Evolutionary conservation across 371 early-diverging fungal genomes (phyloP), one percentile per base, ranked within the genome.

Genomic region (Rhizopus delemar): DNA sequence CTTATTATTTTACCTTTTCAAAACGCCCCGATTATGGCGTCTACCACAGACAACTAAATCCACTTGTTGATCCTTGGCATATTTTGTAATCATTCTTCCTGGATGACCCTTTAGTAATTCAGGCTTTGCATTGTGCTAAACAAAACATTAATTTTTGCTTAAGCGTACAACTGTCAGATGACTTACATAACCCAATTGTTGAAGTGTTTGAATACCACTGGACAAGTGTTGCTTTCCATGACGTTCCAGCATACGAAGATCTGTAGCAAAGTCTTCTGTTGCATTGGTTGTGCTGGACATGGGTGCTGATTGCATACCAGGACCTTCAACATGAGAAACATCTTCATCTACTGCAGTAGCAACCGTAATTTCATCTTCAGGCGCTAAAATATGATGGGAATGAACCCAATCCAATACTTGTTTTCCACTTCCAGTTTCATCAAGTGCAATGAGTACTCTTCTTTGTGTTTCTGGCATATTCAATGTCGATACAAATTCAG

Each of bases 31-130:
- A 22, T 45, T 48, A 41, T 69, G 69, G 28, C 62, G 56, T 29
- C 57, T 58, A 41, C 73, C 73, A 33, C 69, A 66, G 41, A 69
- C 59, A 16, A 69, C 62, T 9, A 72, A 33, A 55, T 72, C 73
- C 41, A 57, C 39, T 6, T 66, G 15, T 1, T 29, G 12, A 34
- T 53, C 46, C 2, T 63, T 53, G n/a, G 63, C 59, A 41, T 35
- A 57, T 13, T 63, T 57, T 8, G 32, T 33, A 28, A 66, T 41
- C 5, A 28, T 51, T 15, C 36, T 50, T n/a, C 41, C 22, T 16
- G 57, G 45, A 38, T 31, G 39, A 43, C 67, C 58, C 46, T 41
- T 41, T 8, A 66, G 41, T 8, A 63, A 41, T 16, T 48, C 45
- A 13, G 53, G 36, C 22, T 58, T 54, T 13, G 49, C 45, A 46